Base-by-base conservation (phyloP, 1,139 yeast species). In the Candida freyschussii region DNA sequence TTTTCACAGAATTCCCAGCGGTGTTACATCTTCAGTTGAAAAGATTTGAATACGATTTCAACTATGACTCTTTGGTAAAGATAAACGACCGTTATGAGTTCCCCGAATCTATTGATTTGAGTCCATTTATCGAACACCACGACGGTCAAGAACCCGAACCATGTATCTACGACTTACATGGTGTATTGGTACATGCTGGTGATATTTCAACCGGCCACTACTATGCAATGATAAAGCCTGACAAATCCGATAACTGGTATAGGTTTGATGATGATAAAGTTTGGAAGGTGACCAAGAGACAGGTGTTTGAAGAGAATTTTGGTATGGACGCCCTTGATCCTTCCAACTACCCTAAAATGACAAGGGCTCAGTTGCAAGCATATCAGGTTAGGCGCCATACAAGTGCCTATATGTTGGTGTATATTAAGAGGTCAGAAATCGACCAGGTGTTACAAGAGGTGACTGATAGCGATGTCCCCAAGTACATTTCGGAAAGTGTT, bases 351-450 rank as follows among this genome's bases (percentile, higher is more conserved):
- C 16, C 23, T 2, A 62, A 60, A 38, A 58, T 79, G 60, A 59
- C 79, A 0, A 69, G 80, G 47, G 59, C 61, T 14, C 83, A 79
- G 45, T 81, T 75, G 39, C 78, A 75, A 44, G 80, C 71, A 33
- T 78, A 78, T 45, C 63, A 76, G 34, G 59, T 78, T 13, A 73
- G 86, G 47, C 75, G 95, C 34, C 91, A 85, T 29, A 87, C 96
- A 0, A 85, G 94, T 31, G 98, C 98, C 4, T 91, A 91, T 55
- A 91, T 91, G 99, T 72, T 91, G 62, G 98, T 91, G 4, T 91
- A 91, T 55, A 74, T 89, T 44, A 73, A 95, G 34, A 79, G 83
- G 52, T 62, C 72, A 7, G 72, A 72, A 24, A 60, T 78, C 29
- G 67, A 66, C 4, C 70, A 69, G 8, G 69, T 89, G 13, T 65